A percentile compares a stretch with the other conserved stretches of the same genome.
phyloP scores from a whole-genome alignment of 306 rosid species.

The Trifolium pratense region DNA sequence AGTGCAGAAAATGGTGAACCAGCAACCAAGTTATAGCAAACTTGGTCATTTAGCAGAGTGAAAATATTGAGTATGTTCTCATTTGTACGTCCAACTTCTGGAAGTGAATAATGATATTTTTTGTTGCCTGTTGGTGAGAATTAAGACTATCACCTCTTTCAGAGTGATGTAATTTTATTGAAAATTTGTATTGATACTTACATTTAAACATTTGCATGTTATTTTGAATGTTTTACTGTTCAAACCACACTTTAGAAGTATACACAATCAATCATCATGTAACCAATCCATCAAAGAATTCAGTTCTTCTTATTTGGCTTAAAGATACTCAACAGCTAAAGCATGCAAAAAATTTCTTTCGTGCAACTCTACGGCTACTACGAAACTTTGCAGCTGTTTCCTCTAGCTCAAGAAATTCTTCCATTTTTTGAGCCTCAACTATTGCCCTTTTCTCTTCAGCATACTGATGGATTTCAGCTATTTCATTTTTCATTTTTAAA shows the following conservation, averaged over 20 bases:
- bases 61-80: slow-evolving; percentile 18
- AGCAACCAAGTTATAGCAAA: neutral
- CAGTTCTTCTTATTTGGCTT: neutral
- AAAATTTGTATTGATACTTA: neutral
- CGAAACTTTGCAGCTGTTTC: slow-evolving; percentile 74
- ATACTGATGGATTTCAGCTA: slow-evolving; percentile 60
- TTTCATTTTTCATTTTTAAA: slow-evolving; percentile 69
- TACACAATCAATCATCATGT: neutral
- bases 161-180: neutral
- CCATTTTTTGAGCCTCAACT: slow-evolving; percentile 67
- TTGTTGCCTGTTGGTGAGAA: slow-evolving; percentile 8
- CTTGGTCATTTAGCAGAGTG: slow-evolving; percentile 2
- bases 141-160: neutral
- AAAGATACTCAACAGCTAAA: slow-evolving; percentile 40
- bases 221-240: neutral
- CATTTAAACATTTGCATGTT: neutral
- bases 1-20: neutral
- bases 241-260: neutral
- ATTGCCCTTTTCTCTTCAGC: slow-evolving; percentile 80
- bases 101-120: neutral
- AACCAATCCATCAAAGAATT: slow-evolving; percentile 8
- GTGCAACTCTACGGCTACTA: slow-evolving; percentile 63
- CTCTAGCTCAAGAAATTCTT: slow-evolving; percentile 66
- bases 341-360: slow-evolving; percentile 64
- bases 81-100: slow-evolving; percentile 3